Base-by-base conservation (phyloP, 1,284 basidiomycete genomes). In the Austroboletus novae-zelandiae region DNA sequence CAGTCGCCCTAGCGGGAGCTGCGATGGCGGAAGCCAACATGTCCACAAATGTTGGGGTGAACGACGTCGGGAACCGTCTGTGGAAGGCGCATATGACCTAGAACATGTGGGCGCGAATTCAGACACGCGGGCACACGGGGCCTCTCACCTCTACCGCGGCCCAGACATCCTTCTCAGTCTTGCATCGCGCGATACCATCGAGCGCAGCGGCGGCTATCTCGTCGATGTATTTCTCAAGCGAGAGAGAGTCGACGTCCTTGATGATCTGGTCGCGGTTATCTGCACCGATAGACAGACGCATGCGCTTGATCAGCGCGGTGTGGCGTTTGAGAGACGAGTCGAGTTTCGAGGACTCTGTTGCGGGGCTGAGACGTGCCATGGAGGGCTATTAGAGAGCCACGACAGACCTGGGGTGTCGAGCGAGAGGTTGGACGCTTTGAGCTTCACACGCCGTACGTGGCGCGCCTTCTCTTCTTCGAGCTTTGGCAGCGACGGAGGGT, bases 301-400 rank as follows among this genome's bases (percentile, higher is more conserved):
- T 86, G 34, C 90, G 84, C 70, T 95, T 98, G 57, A 97, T 91
- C 56, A 96, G 80, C 1, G 92, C 91, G 1, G 93, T 97, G 68
- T 98, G 94, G 20, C 91, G 86, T 72, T 94, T 98, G 52, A 98
- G 72, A 34, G 94, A 97, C 3, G 94, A 93, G 68, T 98, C 94
- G 32, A 94, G 77, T 64, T 81, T 89, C 15, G 77, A 73, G 9
- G 76, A 68, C 60, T 83, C 86, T 89, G 57, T 17, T 40, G 34
- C 23, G 18, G 34, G 41, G 27, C 44, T 58, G 50, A 61, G 54
- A 49, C 29, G 52, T 14, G 29, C 9, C 45, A 36, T 9, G 13
- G 9, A 32, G 50, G 47, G 50, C 44, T 20, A 50, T 32, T 44
- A 52, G 29, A 36, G 40, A 17, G 57, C 65, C 5, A 37, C 10